Evolutionary conservation across 805 yeast genomes (phyloP).

Genomic region (Wickerhamomyces alni): DNA sequence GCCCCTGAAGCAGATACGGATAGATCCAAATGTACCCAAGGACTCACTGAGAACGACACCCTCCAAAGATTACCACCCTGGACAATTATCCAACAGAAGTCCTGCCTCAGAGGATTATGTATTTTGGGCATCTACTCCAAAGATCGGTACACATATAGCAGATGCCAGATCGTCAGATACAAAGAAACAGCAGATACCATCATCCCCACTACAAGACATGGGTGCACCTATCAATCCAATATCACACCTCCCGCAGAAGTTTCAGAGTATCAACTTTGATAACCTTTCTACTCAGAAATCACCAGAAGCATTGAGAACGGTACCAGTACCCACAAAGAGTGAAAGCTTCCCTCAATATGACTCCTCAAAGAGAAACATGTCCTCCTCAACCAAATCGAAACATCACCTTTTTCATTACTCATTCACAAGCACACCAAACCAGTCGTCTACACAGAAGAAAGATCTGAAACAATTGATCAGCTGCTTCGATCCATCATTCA

Average conservation of each 20-base stretch:
- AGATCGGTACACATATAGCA: constrained; percentile 4
- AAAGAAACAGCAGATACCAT: constrained; percentile 9
- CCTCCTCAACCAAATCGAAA: constrained; percentile 1
- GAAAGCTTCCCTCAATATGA: constrained; percentile 9
- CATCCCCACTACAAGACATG: constrained; percentile 18
- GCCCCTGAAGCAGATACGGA: constrained; percentile 5
- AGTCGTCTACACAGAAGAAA: constrained; percentile 3
- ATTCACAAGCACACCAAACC: constrained; percentile 5
- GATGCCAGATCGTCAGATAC: constrained; percentile 2
- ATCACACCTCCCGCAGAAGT: constrained; percentile 10
- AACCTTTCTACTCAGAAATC: constrained; percentile 13
- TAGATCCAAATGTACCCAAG: constrained; percentile 4
- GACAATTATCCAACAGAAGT: constrained; percentile 1
- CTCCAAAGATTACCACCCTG: too few relatives aligned
- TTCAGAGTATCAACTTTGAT: constrained; percentile 15
- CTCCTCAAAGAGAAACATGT: constrained; percentile 1
- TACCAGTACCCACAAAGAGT: constrained; percentile 4
- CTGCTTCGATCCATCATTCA: constrained; percentile 7
- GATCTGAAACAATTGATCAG: constrained; percentile 16
- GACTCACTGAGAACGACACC: constrained; percentile 1
- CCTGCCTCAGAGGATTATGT: constrained; percentile 23
- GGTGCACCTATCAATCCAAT: constrained; percentile 13
- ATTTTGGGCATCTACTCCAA: constrained; percentile 24
- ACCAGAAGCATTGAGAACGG: constrained; percentile 11
- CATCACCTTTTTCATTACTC: constrained; percentile 4